phyloP scores from a whole-genome alignment of 2,329 filamentous ascomycete species.

The Nemania sp. region DNA sequence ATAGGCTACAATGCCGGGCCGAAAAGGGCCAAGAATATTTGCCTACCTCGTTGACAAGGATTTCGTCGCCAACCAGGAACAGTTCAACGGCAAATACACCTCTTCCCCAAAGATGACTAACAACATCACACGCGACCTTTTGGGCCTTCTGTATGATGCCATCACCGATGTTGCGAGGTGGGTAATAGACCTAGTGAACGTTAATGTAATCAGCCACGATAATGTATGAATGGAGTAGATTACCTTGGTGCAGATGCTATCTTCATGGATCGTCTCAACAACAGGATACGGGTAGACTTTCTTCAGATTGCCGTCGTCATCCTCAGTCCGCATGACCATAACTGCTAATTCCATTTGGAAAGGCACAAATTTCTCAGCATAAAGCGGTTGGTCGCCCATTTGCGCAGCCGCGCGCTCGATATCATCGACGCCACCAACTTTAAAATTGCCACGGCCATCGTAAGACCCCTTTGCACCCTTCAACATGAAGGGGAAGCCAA shows the following conservation, averaged over 20 bases:
- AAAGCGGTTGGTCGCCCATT: slow-evolving; percentile 73
- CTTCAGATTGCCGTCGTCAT: slow-evolving; percentile 57
- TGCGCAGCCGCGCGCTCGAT: slow-evolving; percentile 68
- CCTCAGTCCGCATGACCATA: slow-evolving; percentile 90
- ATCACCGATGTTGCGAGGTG: slow-evolving; percentile 71
- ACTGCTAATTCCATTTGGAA: slow-evolving; percentile 89
- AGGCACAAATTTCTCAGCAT: slow-evolving; percentile 87
- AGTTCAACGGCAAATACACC: slow-evolving; percentile 97
- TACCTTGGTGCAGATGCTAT: slow-evolving; percentile 85
- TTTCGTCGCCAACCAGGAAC: slow-evolving; percentile 78
- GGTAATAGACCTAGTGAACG: slow-evolving; percentile 62
- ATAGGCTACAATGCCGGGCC: neutral
- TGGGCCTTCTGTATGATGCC: slow-evolving; percentile 68
- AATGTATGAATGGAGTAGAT: slow-evolving; percentile 47
- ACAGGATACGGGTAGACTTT: slow-evolving; percentile 75
- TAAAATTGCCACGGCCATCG: slow-evolving; percentile 77
- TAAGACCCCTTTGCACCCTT: slow-evolving; percentile 91
- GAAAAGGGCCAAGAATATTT: neutral
- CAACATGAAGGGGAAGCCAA: slow-evolving; percentile 88
- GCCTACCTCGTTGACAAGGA: slow-evolving; percentile 75
- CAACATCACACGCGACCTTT: slow-evolving; percentile 76
- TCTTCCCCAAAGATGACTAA: slow-evolving; percentile 80
- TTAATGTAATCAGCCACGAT: neutral
- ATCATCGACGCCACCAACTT: slow-evolving; percentile 51
- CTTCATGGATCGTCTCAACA: slow-evolving; percentile 93